Evolutionary conservation across 805 yeast species (phyloP).

Genomic region (Candida parachauliodes): DNA sequence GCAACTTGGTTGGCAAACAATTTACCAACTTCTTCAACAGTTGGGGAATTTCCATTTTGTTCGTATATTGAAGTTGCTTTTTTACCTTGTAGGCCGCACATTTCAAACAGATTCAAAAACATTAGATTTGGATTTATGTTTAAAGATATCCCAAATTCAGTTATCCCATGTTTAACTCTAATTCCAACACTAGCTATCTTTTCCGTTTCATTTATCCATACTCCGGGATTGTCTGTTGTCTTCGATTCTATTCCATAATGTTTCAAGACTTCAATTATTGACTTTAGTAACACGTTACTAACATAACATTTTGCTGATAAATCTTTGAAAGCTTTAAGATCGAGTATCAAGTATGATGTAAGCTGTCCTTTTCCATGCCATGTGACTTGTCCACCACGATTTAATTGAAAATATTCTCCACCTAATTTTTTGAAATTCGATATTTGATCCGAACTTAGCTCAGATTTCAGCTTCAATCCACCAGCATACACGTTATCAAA

Average conservation of each 20-base stretch:
- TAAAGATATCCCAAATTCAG: constrained; percentile 86
- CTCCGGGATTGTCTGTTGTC: constrained; percentile 77
- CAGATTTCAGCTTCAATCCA: constrained; percentile 74
- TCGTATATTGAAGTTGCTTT: constrained; percentile 33
- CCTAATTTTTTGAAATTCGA: constrained; percentile 28
- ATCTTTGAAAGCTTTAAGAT: constrained; percentile 55
- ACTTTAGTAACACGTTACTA: constrained; percentile 52
- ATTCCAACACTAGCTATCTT: constrained; percentile 91
- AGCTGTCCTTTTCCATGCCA: constrained; percentile 97
- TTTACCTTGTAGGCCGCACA: constrained; percentile 79
- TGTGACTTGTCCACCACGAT: constrained; percentile 93
- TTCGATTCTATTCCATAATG: constrained; percentile 41
- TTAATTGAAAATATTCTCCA: constrained; percentile 72
- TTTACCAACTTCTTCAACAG: constrained; percentile 26
- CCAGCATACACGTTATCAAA: constrained; percentile 87
- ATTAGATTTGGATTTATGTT: constrained; percentile 71
- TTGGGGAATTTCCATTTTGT: constrained; percentile 13
- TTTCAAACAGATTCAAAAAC: constrained; percentile 65
- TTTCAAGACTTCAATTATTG: constrained; percentile 49
- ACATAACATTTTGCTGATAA: constrained; percentile 66
- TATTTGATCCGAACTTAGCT: constrained; percentile 28
- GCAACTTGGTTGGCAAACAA: constrained; percentile 37
- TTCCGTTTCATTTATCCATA: constrained; percentile 57
- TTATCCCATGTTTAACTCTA: constrained; percentile 76
- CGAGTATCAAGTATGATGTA: constrained; percentile 71